Base-by-base conservation (phyloP, 2,329 filamentous ascomycete species). In the Paramyrothecium roridum region DNA sequence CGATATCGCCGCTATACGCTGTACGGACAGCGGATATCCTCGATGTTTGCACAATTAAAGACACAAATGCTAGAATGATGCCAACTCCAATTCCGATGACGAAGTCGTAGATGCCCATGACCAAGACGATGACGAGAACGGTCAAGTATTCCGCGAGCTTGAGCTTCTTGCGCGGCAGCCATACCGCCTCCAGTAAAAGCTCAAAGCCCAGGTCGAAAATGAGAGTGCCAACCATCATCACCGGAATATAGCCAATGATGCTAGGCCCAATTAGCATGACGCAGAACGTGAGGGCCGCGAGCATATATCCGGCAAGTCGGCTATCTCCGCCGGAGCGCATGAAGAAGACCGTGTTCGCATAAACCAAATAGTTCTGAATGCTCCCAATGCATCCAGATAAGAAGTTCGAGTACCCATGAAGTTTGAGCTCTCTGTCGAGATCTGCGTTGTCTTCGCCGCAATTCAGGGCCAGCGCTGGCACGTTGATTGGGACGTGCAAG, bases 61-160 rank as follows among this genome's bases (percentile, higher is more conserved):
- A 93, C 22, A 96, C 82, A 67, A 96, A 98, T 0, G 95, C 95
- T 48, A 99, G 79, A 2, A 96, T 80, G 54, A 99, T 96, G 4
- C 95, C 95, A 30, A 96, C 84, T 12, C 95, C 86, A 48, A 99
- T 97, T 20, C 95, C 95, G 26, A 92, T 85, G 3, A 99, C 95
- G 67, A 99, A 99, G 72, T 99, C 95, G 74, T 96, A 93, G 11
- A 92, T 86, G 2, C 95, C 95, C 95, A 99, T 99, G 43, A 96
- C 91, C 20, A 97, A 76, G 1, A 97, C 92, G 61, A 98, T 98
- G 40, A 86, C 85, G 54, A 96, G 76, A 48, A 96, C 90, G 8
- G 95, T 99, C 34, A 95, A 69, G 70, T 96, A 99, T 68, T 99
- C 95, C 13, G 93, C 84, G 52, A 82, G 76, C 69, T 96, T 91